Evolutionary conservation across 1,284 basidiomycete genomes (phyloP).

Genomic region (Trichosporon sp.): DNA sequence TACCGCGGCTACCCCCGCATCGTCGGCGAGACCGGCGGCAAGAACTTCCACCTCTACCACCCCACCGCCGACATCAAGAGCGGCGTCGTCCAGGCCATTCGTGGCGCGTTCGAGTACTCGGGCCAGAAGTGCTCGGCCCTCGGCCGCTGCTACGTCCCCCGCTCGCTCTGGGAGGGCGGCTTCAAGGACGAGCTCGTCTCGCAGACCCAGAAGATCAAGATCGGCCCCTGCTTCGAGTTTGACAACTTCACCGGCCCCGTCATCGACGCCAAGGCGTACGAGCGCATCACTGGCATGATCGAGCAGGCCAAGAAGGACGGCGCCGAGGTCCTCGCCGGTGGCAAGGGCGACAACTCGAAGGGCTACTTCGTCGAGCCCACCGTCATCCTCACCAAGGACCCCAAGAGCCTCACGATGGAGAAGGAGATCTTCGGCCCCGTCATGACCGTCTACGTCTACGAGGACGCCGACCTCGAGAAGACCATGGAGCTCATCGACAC

Average conservation of each 20-base stretch:
- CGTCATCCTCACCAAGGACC: slow-evolving; percentile 88
- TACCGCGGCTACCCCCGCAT: slow-evolving; percentile 89
- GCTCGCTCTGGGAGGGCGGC: slow-evolving; percentile 76
- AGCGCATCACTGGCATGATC: slow-evolving; percentile 82
- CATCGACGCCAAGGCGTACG: slow-evolving; percentile 77
- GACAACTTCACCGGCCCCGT: slow-evolving; percentile 92
- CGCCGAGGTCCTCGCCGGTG: slow-evolving; percentile 82
- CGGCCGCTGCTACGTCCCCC: slow-evolving; percentile 83
- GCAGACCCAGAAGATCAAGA: slow-evolving; percentile 76
- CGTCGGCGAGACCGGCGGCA: slow-evolving; percentile 77
- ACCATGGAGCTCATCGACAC: slow-evolving; percentile 81
- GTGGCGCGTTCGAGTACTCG: slow-evolving; percentile 94
- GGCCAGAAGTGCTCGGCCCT: slow-evolving; percentile 96
- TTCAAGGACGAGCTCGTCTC: slow-evolving; percentile 76
- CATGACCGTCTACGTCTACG: slow-evolving; percentile 81
- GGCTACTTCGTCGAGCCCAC: slow-evolving; percentile 95
- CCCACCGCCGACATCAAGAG: slow-evolving; percentile 78
- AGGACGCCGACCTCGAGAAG: slow-evolving; percentile 77
- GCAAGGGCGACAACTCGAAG: slow-evolving; percentile 75
- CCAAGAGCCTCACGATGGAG: slow-evolving; percentile 81
- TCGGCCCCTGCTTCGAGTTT: slow-evolving; percentile 75
- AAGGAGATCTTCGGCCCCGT: slow-evolving; percentile 99
- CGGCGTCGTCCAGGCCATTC: slow-evolving; percentile 81
- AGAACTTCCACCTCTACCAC: slow-evolving; percentile 97
- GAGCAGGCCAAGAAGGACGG: slow-evolving; percentile 83